phyloP scores from a whole-genome alignment of 768 basidiomycete species.

The Udeniomyces megalosporus region DNA sequence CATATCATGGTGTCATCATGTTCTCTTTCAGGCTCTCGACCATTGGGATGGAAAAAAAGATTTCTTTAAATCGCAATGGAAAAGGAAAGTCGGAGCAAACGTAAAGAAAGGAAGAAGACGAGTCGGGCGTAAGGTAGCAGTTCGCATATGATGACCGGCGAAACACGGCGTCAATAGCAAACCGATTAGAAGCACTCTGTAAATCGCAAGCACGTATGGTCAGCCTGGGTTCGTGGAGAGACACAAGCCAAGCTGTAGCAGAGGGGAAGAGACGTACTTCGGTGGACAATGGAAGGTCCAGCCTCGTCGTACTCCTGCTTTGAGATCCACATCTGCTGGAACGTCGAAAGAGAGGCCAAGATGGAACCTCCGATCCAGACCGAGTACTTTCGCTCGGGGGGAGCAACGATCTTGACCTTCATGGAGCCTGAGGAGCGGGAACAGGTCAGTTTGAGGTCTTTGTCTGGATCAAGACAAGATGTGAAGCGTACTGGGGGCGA shows the following conservation, averaged over 20 bases:
- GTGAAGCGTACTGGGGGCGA: too few relatives aligned
- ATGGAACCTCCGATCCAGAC: constrained; percentile 62
- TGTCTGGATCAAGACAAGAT: too few relatives aligned
- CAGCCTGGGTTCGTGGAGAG: not conserved
- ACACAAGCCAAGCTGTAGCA: not conserved
- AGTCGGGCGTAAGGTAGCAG: too few relatives aligned
- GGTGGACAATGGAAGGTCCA: constrained; percentile 31
- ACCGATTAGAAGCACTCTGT: constrained; percentile 6
- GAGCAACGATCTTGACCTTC: constrained; percentile 91
- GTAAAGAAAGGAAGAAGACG: too few relatives aligned
- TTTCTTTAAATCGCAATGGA: too few relatives aligned
- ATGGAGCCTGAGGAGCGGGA: constrained; percentile 69
- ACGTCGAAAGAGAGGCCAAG: constrained; percentile 70
- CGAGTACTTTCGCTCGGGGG: constrained; percentile 80
- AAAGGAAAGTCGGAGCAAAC: too few relatives aligned
- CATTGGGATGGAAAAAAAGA: too few relatives aligned
- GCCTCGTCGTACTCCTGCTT: constrained; percentile 20
- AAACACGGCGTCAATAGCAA: too few relatives aligned
- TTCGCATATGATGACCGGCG: too few relatives aligned
- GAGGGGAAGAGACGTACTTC: not conserved
- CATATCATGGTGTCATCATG: too few relatives aligned
- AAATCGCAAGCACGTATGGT: not conserved
- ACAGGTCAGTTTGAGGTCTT: too few relatives aligned
- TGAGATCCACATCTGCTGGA: constrained; percentile 85
- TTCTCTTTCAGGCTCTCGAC: too few relatives aligned